Evolutionary conservation across 2,329 filamentous ascomycete species (phyloP), one percentile per base, ranked within the genome.

Genomic region (Paecilomyces dactylethromorphus): DNA sequence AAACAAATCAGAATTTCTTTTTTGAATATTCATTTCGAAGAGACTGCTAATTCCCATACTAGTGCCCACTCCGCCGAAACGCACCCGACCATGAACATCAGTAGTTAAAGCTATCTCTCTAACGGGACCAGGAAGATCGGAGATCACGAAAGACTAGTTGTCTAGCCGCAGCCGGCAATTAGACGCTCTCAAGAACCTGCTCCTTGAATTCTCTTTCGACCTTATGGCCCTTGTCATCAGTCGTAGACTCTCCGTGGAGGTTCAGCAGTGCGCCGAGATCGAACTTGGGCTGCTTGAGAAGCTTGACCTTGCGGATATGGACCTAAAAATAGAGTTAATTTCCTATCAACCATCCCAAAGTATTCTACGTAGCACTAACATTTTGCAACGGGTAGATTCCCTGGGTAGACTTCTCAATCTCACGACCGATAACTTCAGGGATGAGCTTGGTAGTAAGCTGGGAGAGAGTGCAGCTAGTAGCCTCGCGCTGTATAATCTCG

Each of bases 301-400:
- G 90, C 89, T 99, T 99, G 76, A 99, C 93, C 88, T 99, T 99
- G 82, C 94, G 92, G 82, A 99, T 96, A 86, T 99, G 94, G 75
- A 97, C 92, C 92, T 97, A 71, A 10, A 64, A 45, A 56, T 22
- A 63, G 58, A 60, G 66, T 81, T 68, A 81, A 73, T 66, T 51
- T 39, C 7, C 8, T 18, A n/a, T 45, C 4, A 18, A 45, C 3
- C n/a, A 45, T 18, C 18, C 15, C 4, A 18, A 8, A 45, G 29
- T 11, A 54, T 4, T 12, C 3, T 18, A 31, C n/a, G 49, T 29
- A 49, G 53, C 60, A 83, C 87, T 65, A 83, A 97, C 94, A 82
- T 97, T 96, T 86, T 97, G 94, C 76, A 99, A 90, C 71, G 94
- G 94, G 84, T 99, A 99, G 83, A 99, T 99, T 81, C 94, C 93